These are phyloP conservation scores for Leishmania martiniquensis DNA, from an alignment of 208 protist genomes.

Conservation along the genomic window DNA sequence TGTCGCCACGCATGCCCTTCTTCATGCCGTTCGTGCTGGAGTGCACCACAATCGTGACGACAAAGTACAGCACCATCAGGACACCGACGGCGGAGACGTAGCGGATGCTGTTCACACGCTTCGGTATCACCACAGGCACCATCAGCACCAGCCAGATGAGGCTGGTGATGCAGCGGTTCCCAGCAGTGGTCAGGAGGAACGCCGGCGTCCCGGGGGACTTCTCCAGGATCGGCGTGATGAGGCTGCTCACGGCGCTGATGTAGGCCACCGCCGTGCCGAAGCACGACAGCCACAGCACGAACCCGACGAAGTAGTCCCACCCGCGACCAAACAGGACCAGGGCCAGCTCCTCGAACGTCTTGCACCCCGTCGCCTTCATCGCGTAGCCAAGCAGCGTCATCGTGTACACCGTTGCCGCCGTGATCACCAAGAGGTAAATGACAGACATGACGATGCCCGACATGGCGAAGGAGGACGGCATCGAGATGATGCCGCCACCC, in stretches of 20 bases:
- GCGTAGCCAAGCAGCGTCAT: slow-evolving; percentile 57
- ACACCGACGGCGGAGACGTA: slow-evolving; percentile 77
- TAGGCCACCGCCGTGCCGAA: slow-evolving; percentile 77
- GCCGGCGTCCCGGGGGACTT: slow-evolving; percentile 33
- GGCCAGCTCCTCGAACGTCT: slow-evolving; percentile 62
- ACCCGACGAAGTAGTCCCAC: slow-evolving; percentile 74
- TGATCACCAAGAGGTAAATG: slow-evolving; percentile 62
- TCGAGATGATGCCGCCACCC: slow-evolving; percentile 59
- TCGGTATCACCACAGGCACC: slow-evolving; percentile 72
- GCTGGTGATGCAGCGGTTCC: slow-evolving; percentile 45
- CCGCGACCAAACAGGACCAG: slow-evolving; percentile 45
- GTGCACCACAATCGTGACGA: slow-evolving; percentile 62
- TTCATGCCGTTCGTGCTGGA: slow-evolving; percentile 42
- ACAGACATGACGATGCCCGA: slow-evolving; percentile 59
- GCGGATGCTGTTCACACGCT: slow-evolving; percentile 77
- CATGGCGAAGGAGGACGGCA: slow-evolving; percentile 56
- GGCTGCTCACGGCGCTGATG: slow-evolving; percentile 65
- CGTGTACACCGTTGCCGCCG: slow-evolving; percentile 55
- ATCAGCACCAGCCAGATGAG: slow-evolving; percentile 63
- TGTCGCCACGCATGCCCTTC: slow-evolving; percentile 37
- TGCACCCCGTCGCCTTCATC: slow-evolving; percentile 53
- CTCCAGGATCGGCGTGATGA: slow-evolving; percentile 58
- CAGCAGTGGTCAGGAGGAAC: slow-evolving; percentile 40
- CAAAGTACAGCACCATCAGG: slow-evolving; percentile 76
- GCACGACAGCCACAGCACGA: slow-evolving; percentile 63